phyloP scores from a whole-genome alignment of 1,139 yeast genomes.

The Blastobotrys capitulatus region DNA sequence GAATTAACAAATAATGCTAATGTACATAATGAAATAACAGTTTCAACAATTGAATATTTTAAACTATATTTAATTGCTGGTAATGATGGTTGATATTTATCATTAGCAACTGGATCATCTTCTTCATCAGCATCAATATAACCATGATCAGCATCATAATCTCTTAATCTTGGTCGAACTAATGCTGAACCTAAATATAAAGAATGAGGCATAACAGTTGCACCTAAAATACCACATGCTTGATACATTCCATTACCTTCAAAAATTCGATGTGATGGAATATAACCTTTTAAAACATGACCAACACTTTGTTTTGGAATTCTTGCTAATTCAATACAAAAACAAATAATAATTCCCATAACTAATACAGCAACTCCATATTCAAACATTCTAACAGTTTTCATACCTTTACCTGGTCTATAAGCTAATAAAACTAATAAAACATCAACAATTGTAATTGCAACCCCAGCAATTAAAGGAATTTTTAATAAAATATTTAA shows the following conservation, averaged over 20 bases:
- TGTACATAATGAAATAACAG: conserved; percentile 60
- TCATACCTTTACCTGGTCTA: conserved; percentile 61
- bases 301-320: conserved; percentile 46
- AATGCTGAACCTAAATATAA: conserved; percentile 69
- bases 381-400: conserved; percentile 61
- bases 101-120: conserved; percentile 34
- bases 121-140: conserved; percentile 23
- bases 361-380: conserved; percentile 60
- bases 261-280: conserved; percentile 61
- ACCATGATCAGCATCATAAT: conserved; percentile 42
- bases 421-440: conserved; percentile 69
- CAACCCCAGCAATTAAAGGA: conserved; percentile 77
- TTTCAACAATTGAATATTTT: conserved; percentile 61
- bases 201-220: conserved; percentile 82
- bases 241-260: conserved; percentile 60
- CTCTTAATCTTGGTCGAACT: conserved; percentile 66
- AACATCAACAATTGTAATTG: conserved; percentile 65
- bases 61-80: conserved; percentile 61
- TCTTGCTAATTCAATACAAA: conserved; percentile 59
- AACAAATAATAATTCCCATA: conserved; percentile 64
- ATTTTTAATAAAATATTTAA: conserved; percentile 60
- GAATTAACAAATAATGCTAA: conserved; percentile 76
- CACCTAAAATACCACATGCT: conserved; percentile 74
- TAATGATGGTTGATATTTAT: conserved; percentile 56
- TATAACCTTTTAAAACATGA: conserved; percentile 60